Evolutionary conservation across 345 rosid species (phyloP), one percentile per base, ranked within the genome.

Genomic region (Linum usitatissimum): DNA sequence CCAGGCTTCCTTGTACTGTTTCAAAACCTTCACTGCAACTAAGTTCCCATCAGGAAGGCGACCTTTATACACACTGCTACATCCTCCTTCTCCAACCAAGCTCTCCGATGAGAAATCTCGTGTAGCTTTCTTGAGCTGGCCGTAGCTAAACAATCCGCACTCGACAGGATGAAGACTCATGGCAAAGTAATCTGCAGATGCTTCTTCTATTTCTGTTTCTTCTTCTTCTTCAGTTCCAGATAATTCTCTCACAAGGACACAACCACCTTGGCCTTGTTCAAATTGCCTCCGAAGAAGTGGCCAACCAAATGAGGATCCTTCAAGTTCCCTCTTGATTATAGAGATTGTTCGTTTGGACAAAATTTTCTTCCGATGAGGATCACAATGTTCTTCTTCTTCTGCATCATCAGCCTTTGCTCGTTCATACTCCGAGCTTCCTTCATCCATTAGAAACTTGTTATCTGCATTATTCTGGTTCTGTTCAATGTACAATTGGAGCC

Each of bases 241-340:
- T 65, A 45, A 60, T 10, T 3, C 38, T 45, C 17, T 45, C 15
- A 7, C 51, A 3, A 45, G 17, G 51, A 45, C 51, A 45, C 14
- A 45, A 45, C 48, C 13, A 7, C 15, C 13, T 45, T 45, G 51
- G 0, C 10, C 17, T 3, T 45, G 14, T 10, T 10, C 14, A 10
- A 15, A 45, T 57, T 38, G 61, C 64, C 68, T 23, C 23, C 65
- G 61, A 9, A 63, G 79, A 57, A 80, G 78, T 57, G 81, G 84
- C 84, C 84, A 80, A 9, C 84, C 81, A 17, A 55, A 75, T 48
- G 18, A 62, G 36, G 66, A 61, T 51, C 55, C 48, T 66, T 66
- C 42, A 10, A 63, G 18, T 28, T 63, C 59, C 30, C 56, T 45
- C 30, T 57, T 23, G 5, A 28, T 15, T 14, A 21, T 62, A 39